Evolutionary conservation across 2,329 filamentous ascomycete genomes (phyloP), one percentile per base, ranked within the genome.

Genomic region (Colletotrichum limetticola): DNA sequence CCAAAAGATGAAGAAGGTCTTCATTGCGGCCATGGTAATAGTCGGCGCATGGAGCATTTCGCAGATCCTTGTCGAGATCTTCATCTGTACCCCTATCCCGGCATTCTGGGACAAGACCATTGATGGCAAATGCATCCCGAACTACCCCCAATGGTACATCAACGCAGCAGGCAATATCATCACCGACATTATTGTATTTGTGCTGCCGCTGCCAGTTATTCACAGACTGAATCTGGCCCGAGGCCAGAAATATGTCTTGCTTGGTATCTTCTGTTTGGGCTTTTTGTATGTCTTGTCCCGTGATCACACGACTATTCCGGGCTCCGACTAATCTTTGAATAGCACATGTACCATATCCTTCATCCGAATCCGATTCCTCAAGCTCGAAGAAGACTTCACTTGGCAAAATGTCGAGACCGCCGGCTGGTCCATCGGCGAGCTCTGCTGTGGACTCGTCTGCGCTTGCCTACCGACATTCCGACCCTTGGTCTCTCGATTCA

Each of bases 1-100:
- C n/a, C 76, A 78, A 22, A 75, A 76, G n/a, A 76, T 77, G 71
- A 75, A 75, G 24, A 75, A 66, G n/a, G 56, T 80, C 57, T 80
- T 79, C 56, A 69, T 79, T 56, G 60, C 63, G 28, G 75, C 78
- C 32, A 78, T 78, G 56, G 32, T 80, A 22, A 16, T 80, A 12
- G 75, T 81, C 28, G 74, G 76, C 5, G 66, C 65, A 16, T 80
- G 79, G 79, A 76, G 77, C 16, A 42, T 78, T 12, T 76, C 76
- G 2, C 78, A 81, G 46, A 52, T 81, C 19, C 37, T 81, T 11
- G 53, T 78, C n/a, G 68, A 74, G 24, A 74, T 78, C 24, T 76
- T 80, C 49, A 70, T 74, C n/a, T 81, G 79, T 66, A 53, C 75
- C 4, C 80, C 79, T 14, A 75, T 80, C 6, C 57, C 75, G 19